Evolutionary conservation across 2,329 filamentous ascomycete genomes (phyloP).

Genomic region (Capronia coronata): DNA sequence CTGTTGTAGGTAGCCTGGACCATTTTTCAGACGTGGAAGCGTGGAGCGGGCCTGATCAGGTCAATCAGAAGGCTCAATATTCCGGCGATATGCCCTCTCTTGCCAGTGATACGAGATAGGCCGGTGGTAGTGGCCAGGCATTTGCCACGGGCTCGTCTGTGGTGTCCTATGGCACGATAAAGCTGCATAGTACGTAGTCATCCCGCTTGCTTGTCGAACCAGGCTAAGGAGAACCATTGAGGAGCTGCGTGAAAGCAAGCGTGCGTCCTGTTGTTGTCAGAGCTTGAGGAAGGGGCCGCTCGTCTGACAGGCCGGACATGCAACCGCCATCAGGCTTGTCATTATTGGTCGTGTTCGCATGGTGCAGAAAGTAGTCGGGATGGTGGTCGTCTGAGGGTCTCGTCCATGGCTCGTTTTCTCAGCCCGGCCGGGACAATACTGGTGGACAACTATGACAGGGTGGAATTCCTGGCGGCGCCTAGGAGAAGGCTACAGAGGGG

Average conservation of each 20-base stretch:
- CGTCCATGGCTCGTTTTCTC: conserved; percentile 1
- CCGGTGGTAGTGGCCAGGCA: too few relatives aligned
- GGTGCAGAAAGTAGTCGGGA: neutral
- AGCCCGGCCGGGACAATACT: neutral
- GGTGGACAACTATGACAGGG: neutral
- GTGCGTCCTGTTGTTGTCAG: too few relatives aligned
- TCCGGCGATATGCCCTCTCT: neutral
- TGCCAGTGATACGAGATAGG: neutral
- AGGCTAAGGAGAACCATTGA: too few relatives aligned
- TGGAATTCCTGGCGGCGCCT: neutral
- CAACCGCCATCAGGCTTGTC: too few relatives aligned
- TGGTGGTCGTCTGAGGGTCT: neutral
- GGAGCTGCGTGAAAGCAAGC: too few relatives aligned
- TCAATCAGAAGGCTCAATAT: neutral
- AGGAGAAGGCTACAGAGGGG: neutral
- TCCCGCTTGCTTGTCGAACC: too few relatives aligned
- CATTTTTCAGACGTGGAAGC: neutral
- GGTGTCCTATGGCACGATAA: too few relatives aligned
- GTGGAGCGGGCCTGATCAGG: neutral
- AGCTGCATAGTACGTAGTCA: too few relatives aligned
- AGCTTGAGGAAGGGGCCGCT: too few relatives aligned
- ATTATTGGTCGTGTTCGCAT: neutral
- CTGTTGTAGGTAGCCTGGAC: neutral
- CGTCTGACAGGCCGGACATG: too few relatives aligned
- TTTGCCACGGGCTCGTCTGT: too few relatives aligned